Percentiles rank a stretch among this genome's conserved stretches.
These are phyloP conservation scores for Incumbomyces lentus DNA, from an alignment of 2,329 filamentous ascomycete species.

Conservation along the genomic window DNA sequence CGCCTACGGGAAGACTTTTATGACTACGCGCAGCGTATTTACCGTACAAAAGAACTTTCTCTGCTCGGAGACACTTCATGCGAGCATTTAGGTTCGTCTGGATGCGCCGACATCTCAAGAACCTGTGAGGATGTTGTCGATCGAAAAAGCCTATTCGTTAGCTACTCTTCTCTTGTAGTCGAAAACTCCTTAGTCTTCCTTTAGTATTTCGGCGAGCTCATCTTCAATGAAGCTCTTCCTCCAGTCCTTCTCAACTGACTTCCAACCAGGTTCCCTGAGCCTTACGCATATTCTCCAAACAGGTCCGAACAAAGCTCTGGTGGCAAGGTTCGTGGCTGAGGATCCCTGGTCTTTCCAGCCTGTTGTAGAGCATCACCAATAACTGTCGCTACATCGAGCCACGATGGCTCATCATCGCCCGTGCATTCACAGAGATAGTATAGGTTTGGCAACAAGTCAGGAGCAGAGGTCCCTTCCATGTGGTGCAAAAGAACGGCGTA, in stretches of 20 bases:
- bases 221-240: constrained; percentile 31
- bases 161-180: constrained; percentile 3
- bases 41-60: too few species aligned
- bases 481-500: constrained; percentile 38
- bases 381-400: constrained; percentile 30
- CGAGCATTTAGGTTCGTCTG: too few species aligned
- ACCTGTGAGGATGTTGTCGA: too few species aligned
- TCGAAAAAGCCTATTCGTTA: neutral
- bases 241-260: constrained; percentile 35
- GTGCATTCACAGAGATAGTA: constrained; percentile 41
- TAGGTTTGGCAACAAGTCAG: constrained; percentile 31
- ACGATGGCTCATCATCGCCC: constrained; percentile 32
- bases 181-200: constrained; percentile 9
- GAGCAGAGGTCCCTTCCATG: constrained; percentile 28
- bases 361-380: constrained; percentile 31
- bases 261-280: constrained; percentile 37
- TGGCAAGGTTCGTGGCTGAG: constrained; percentile 29
- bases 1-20: too few species aligned
- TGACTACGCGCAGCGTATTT: too few species aligned
- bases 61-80: too few species aligned
- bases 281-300: constrained; percentile 33
- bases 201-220: constrained; percentile 24
- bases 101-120: too few species aligned
- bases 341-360: constrained; percentile 30
- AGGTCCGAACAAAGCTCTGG: constrained; percentile 32